These are phyloP conservation scores for Tolypocladium ovalisporum DNA, from an alignment of 2,329 filamentous ascomycete species.

Conservation along the genomic window DNA sequence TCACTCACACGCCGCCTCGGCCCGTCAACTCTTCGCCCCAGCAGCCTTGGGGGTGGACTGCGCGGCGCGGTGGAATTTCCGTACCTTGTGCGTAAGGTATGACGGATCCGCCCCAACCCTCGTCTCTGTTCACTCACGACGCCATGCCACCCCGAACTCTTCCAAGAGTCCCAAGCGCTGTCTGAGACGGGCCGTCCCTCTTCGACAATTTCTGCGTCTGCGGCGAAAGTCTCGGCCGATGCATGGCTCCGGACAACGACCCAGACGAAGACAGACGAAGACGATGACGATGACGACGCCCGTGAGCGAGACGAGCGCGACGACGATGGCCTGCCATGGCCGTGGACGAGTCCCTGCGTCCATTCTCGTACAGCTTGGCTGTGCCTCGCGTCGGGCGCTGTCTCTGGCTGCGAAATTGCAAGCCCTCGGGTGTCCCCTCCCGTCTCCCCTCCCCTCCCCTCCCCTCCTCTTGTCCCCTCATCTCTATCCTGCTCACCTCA, in stretches of 20 bases:
- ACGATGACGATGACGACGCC: not conserved
- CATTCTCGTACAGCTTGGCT: not conserved
- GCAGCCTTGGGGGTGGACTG: not conserved
- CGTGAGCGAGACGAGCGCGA: not conserved
- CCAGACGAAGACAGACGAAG: too few relatives aligned
- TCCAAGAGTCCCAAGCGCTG: not conserved
- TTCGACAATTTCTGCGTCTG: not conserved
- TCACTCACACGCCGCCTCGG: not conserved
- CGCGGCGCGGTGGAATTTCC: not conserved
- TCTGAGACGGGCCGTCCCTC: not conserved
- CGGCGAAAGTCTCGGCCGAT: not conserved
- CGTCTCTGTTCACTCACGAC: not conserved
- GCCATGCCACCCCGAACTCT: not conserved
- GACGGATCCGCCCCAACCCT: not conserved
- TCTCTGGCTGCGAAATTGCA: slow-evolving; percentile 2
- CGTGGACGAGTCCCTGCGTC: not conserved
- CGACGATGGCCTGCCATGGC: not conserved
- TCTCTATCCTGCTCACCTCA: not conserved
- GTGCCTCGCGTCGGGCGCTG: not conserved
- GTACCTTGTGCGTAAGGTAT: not conserved
- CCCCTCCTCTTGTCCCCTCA: not conserved
- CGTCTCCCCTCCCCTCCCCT: not conserved
- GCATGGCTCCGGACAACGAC: not conserved
- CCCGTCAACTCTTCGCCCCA: not conserved
- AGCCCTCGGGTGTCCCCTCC: not conserved